Evolutionary conservation across 2,329 filamentous ascomycete genomes (phyloP), one percentile per base, ranked within the genome.

Genomic region (Trichoderma sp.): DNA sequence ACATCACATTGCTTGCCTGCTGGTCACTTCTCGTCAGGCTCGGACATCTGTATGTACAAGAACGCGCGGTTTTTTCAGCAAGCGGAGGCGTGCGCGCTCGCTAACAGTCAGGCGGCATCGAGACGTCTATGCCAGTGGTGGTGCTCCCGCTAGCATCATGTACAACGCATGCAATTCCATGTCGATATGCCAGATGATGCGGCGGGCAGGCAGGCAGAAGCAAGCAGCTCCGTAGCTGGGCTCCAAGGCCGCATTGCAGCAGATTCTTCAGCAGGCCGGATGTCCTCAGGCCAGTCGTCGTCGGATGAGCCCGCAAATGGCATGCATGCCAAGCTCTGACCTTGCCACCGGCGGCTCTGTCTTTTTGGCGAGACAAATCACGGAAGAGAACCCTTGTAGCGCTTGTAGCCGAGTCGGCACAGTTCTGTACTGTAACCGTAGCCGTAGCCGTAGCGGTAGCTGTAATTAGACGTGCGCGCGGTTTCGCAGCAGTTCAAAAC

Each of bases 131-230:
- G 39, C 21, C 30, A 63, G 5, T 43, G 21, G 24, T 43, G 26
- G 60, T 13, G 26, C 51, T 26, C 13, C 26, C 28, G 18, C 32
- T 55, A 64, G 60, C 60, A 66, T 58, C 54, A 66, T 56, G 49
- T 65, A 56, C 7, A 24, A 49, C 24, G n/a, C 51, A 43, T 16
- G 61, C 32, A 43, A 55, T 32, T 59, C 39, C 26, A 66, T 39
- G 59, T 59, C 39, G 37, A 66, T 39, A 66, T 59, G 64, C 64
- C 34, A 59, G 64, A 59, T 66, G 64, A 66, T 66, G 64, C 55
- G 64, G 39, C 59, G 39, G 64, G 54, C 28, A 66, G 54, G 59
- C 59, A 60, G 18, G 39, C 39, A 26, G 37, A 32, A 39, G 34
- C 59, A 63, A 21, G 55, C 24, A 32, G 61, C 61, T 46, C 14